Percentiles rank a stretch among this genome's conserved stretches.
Conservation (phyloP, 1,139 yeast genomes). For the Geotrichum siamense region DNA sequence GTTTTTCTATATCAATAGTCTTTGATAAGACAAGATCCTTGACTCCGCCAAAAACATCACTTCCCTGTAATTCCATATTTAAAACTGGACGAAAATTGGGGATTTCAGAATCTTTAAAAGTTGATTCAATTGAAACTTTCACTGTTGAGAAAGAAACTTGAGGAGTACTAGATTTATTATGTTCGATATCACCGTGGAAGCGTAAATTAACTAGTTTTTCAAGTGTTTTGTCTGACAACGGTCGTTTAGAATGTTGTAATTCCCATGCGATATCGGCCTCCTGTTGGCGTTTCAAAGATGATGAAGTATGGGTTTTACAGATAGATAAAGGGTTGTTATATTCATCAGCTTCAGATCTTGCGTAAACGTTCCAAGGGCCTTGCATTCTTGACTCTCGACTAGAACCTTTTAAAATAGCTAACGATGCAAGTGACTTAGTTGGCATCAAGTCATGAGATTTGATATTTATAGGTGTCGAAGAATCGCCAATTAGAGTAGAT, state of each 20-base stretch:
- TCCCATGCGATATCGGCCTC: slow-evolving; percentile 15
- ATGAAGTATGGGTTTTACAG: neutral
- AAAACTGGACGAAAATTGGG: slow-evolving; percentile 27
- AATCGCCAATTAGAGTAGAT: slow-evolving; percentile 43
- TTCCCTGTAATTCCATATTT: slow-evolving; percentile 52
- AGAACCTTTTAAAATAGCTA: slow-evolving; percentile 52
- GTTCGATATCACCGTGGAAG: slow-evolving; percentile 15
- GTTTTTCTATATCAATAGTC: slow-evolving; percentile 44
- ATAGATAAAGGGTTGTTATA: slow-evolving; percentile 10
- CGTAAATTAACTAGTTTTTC: slow-evolving; percentile 11
- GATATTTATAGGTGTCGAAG: slow-evolving; percentile 34
- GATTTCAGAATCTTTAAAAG: neutral
- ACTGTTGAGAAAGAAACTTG: slow-evolving; percentile 10
- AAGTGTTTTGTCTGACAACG: slow-evolving; percentile 1
- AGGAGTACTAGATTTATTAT: neutral
- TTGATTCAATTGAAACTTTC: slow-evolving; percentile 10
- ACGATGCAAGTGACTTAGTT: slow-evolving; percentile 46
- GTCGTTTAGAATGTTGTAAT: neutral
- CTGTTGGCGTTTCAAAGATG: slow-evolving; percentile 16
- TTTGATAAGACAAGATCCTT: slow-evolving; percentile 60
- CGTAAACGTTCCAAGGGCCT: slow-evolving; percentile 30
- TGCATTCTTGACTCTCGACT: slow-evolving; percentile 34
- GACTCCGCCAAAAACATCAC: slow-evolving; percentile 75
- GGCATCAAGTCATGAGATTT: slow-evolving; percentile 40
- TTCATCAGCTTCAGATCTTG: slow-evolving; percentile 25